Conservation (phyloP, 2,329 filamentous ascomycete genomes). For the Ophiostoma sp. region DNA sequence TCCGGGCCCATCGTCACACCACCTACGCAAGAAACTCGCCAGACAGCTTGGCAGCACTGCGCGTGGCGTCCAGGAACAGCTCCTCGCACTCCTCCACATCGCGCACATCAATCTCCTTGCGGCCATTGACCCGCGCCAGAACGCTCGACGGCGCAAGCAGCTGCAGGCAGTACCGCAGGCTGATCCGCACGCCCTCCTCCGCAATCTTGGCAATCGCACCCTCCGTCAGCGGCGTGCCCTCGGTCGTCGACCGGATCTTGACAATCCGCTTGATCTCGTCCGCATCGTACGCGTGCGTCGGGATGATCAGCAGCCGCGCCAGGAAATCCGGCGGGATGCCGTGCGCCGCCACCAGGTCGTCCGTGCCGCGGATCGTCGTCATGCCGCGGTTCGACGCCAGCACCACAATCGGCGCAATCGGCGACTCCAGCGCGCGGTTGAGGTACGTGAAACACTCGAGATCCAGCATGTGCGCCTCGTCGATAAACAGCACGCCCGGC, state of each 20-base stretch:
- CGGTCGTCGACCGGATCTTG: constrained; percentile 73
- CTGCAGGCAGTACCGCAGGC: constrained; percentile 87
- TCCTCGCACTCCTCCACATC: constrained; percentile 79
- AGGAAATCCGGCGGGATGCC: constrained; percentile 92
- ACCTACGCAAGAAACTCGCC: constrained; percentile 39
- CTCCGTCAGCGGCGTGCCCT: constrained; percentile 73
- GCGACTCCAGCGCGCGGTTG: constrained; percentile 93
- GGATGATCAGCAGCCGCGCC: constrained; percentile 89
- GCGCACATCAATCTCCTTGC: constrained; percentile 67
- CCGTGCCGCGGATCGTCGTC: constrained; percentile 84
- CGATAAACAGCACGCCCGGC: constrained; percentile 97
- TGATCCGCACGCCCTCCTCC: constrained; percentile 81
- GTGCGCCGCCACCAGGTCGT: constrained; percentile 78
- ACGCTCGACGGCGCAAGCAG: constrained; percentile 68
- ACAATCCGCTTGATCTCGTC: constrained; percentile 93
- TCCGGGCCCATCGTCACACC: neutral
- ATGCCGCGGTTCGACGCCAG: constrained; percentile 94
- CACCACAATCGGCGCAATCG: constrained; percentile 93
- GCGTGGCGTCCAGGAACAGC: constrained; percentile 74
- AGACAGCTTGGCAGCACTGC: constrained; percentile 65
- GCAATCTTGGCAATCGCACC: constrained; percentile 82
- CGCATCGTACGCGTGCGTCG: constrained; percentile 80
- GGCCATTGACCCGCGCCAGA: constrained; percentile 77
- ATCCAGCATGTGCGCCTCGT: constrained; percentile 99
- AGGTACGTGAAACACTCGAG: constrained; percentile 99